Percentiles rank a stretch among this genome's conserved stretches.
phyloP scores from a whole-genome alignment of 148 eudicot genomes.

The Rhododendron williamsianum region DNA sequence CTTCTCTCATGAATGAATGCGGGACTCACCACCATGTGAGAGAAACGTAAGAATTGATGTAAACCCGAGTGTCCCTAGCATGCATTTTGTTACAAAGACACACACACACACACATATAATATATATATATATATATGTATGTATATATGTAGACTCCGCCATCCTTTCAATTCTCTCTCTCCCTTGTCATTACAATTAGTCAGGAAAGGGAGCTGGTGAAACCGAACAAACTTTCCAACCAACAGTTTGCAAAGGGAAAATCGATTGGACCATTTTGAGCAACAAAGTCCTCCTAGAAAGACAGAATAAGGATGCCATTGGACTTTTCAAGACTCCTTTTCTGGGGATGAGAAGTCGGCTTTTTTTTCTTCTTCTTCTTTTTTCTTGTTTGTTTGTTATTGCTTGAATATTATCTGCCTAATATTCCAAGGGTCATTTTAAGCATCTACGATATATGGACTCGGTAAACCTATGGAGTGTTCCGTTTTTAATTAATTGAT shows the following conservation, averaged over 20 bases:
- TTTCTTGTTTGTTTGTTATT: not conserved
- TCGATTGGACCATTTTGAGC: slow-evolving; percentile 10
- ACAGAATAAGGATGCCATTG: slow-evolving; percentile 11
- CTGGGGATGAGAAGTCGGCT: not conserved
- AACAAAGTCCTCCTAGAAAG: slow-evolving; percentile 14
- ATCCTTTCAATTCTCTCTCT: not conserved
- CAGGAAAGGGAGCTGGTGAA: slow-evolving; percentile 20
- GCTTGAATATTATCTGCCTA: not conserved
- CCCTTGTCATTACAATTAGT: slow-evolving; percentile 5
- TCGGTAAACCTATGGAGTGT: too few relatives aligned
- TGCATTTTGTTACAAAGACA: too few relatives aligned
- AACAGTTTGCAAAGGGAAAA: slow-evolving; percentile 11
- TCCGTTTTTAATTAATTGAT: too few relatives aligned
- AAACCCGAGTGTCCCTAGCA: not conserved
- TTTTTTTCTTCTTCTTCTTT: not conserved
- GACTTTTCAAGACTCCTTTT: slow-evolving; percentile 10
- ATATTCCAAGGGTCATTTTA: not conserved
- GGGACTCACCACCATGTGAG: not conserved
- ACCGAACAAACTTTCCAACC: slow-evolving; percentile 20
- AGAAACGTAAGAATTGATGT: too few relatives aligned
- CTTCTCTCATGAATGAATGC: not conserved
- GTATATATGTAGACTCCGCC: not conserved
- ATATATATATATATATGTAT: too few relatives aligned
- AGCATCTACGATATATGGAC: not conserved
- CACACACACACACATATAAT: too few relatives aligned